phyloP scores from a whole-genome alignment of 2,329 filamentous ascomycete species.

The Aspergillus calidoustus region DNA sequence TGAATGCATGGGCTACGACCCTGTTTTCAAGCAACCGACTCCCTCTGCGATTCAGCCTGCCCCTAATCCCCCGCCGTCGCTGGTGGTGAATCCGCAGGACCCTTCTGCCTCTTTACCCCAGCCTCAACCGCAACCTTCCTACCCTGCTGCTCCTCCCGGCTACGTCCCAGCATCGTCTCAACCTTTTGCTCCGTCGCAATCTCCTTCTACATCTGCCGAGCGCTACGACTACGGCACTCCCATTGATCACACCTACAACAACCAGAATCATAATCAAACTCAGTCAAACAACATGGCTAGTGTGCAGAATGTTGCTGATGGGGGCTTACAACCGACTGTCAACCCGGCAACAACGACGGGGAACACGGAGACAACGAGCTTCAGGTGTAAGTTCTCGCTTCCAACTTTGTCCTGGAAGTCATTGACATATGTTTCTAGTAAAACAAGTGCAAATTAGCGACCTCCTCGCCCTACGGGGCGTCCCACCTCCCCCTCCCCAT shows the following conservation, averaged over 20 bases:
- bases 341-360: constrained; percentile 30
- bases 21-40: constrained; percentile 69
- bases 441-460: constrained; percentile 75
- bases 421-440: constrained; percentile 56
- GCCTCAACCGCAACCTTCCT: constrained; percentile 28
- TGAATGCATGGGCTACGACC: constrained; percentile 70
- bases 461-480: constrained; percentile 67
- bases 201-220: constrained; percentile 46
- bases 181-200: constrained; percentile 46
- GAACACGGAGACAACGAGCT: constrained; percentile 48
- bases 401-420: background rate
- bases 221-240: constrained; percentile 66
- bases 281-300: constrained; percentile 38
- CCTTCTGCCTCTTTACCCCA: constrained; percentile 29
- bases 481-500: constrained; percentile 62
- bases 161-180: constrained; percentile 46
- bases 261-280: constrained; percentile 66
- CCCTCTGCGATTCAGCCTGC: constrained; percentile 71
- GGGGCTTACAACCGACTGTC: constrained; percentile 31
- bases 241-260: constrained; percentile 70
- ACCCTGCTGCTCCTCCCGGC: constrained; percentile 45
- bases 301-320: constrained; percentile 39
- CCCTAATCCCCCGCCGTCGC: constrained; percentile 49
- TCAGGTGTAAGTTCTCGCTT: constrained; percentile 52
- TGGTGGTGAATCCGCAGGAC: constrained; percentile 47